Evolutionary conservation across 192 early-diverging fungal species (phyloP), one percentile per base, ranked within the genome.

Genomic region (Paraglomus brasilianum): DNA sequence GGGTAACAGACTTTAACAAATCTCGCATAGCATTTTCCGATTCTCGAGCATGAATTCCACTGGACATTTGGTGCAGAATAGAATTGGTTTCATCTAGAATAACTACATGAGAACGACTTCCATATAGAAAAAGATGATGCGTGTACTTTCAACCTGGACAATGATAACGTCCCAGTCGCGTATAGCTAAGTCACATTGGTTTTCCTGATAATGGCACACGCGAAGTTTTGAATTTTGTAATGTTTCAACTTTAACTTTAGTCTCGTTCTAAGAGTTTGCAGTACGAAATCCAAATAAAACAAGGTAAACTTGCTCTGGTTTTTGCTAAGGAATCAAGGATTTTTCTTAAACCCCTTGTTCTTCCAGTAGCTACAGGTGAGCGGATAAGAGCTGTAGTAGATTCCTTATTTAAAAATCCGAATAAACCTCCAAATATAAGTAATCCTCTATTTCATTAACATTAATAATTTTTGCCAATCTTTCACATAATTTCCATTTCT

Each of bases 31-130:
- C 44, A 63, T 63, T 63, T 63, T 63, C 44, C 44, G 44, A 63
- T 63, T 63, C 19, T 46, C 61, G 19, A 0, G 44, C 43, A 63
- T 63, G 7, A 30, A 36, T 5, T 38, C 43, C 44, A 45, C 19
- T 63, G 44, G 44, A 47, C 14, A 66, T 66, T 66, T 66, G 47
- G 36, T 11, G 63, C 63, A 66, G 48, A 50, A 66, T 66, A 9
- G 24, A 21, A 66, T 66, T 66, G 14, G 4, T 17, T 36, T 66
- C 47, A 49, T 66, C 11, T 0, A 66, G 36, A n/a, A 66, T 66
- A 66, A 19, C 4, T 19, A 66, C 63, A 39, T 42, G 48, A 56
- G 53, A 56, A 19, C 6, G 46, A 24, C 11, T 5, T 4, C 8
- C 60, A 55, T 21, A 36, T 17, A 38, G 17, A 62, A 62, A 36